Conservation (phyloP, 169 alveolate species). For the Plasmodium gonderi region DNA sequence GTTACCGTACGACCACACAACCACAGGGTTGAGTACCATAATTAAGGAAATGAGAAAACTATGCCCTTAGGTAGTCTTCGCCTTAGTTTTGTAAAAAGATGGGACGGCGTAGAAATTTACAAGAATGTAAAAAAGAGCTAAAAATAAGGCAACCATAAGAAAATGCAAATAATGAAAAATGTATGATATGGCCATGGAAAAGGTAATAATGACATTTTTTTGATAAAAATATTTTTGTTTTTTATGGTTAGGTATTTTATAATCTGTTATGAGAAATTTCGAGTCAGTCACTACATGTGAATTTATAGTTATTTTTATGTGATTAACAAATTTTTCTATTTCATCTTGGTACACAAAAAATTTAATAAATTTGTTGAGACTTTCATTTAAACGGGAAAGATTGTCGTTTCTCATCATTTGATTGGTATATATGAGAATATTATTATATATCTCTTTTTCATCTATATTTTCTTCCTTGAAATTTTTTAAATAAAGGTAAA, state of each 20-base stretch:
- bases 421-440: not conserved
- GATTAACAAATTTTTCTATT: constrained; percentile 28
- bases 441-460: not conserved
- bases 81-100: constrained; percentile 2
- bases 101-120: constrained; percentile 43
- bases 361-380: constrained; percentile 39
- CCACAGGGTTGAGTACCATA: too few species aligned
- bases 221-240: constrained; percentile 46
- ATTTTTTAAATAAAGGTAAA: constrained; percentile 28
- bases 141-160: constrained; percentile 22
- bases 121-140: constrained; percentile 12
- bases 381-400: not conserved
- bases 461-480: not conserved
- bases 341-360: constrained; percentile 64
- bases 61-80: not conserved
- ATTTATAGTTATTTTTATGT: constrained; percentile 20
- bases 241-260: constrained; percentile 51
- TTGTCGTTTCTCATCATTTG: constrained; percentile 12
- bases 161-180: constrained; percentile 49
- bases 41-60: too few species aligned
- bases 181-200: constrained; percentile 65
- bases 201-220: constrained; percentile 21
- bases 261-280: constrained; percentile 43
- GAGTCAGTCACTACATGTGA: constrained; percentile 16
- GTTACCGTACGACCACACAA: too few species aligned